phyloP scores from a whole-genome alignment of 164 flowering plant genomes.

The Vitis rupestris region DNA sequence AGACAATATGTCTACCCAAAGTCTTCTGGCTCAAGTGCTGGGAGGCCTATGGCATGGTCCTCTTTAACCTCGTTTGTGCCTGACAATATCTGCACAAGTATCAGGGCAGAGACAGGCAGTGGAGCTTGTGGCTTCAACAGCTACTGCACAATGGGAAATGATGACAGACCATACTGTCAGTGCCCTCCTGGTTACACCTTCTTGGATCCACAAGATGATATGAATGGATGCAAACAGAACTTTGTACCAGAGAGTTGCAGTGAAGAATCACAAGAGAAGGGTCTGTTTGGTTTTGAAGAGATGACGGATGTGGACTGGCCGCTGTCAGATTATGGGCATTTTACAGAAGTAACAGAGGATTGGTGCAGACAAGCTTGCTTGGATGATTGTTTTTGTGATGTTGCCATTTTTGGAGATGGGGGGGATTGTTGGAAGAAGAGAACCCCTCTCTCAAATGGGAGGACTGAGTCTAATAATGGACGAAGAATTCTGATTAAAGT shows the following conservation, averaged over 20 bases:
- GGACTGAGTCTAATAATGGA: neutral
- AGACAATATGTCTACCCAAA: neutral
- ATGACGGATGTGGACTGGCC: conserved; percentile 28
- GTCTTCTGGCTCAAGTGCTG: neutral
- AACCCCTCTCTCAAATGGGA: conserved; percentile 34
- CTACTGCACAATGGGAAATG: too few relatives aligned
- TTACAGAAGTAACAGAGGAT: conserved; percentile 8
- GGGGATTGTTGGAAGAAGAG: conserved; percentile 33
- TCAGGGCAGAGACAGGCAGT: neutral
- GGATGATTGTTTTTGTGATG: conserved; percentile 35
- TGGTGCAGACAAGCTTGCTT: conserved; percentile 30
- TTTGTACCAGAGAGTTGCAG: neutral
- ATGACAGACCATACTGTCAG: too few relatives aligned
- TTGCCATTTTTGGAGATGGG: conserved; percentile 8
- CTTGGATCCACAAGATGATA: neutral
- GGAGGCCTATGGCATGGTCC: neutral
- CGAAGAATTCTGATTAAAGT: conserved; percentile 28
- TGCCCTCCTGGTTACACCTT: too few relatives aligned
- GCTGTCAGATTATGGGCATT: conserved; percentile 11
- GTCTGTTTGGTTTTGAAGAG: neutral
- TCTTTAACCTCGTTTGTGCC: neutral
- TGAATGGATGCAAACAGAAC: neutral
- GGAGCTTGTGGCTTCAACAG: neutral
- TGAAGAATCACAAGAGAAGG: neutral
- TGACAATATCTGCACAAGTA: neutral